These are phyloP conservation scores for Xylaria intraflava DNA, from an alignment of 495 filamentous ascomycete genomes.

Conservation along the genomic window DNA sequence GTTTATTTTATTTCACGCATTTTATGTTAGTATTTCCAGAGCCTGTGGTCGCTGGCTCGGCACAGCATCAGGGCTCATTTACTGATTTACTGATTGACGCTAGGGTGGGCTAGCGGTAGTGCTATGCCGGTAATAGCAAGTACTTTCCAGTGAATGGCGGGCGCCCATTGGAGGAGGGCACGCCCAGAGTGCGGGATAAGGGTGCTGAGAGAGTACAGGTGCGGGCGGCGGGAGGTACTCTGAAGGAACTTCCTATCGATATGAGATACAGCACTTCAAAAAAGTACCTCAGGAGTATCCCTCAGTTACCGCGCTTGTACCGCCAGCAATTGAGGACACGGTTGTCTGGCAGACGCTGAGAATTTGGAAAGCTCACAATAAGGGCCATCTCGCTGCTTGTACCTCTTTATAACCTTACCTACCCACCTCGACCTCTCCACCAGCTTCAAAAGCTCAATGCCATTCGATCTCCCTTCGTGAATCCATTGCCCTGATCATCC, in stretches of 20 bases:
- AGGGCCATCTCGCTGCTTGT: background rate
- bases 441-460: background rate
- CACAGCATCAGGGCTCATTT: too few species aligned
- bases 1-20: too few species aligned
- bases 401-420: background rate
- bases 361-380: background rate
- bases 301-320: too few species aligned
- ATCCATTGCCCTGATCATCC: background rate
- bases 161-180: background rate
- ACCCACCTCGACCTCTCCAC: background rate
- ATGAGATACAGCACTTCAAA: too few species aligned
- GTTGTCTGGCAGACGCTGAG: slow-evolving; percentile 24
- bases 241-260: too few species aligned
- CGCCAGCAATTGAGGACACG: slow-evolving; percentile 28
- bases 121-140: slow-evolving; percentile 8
- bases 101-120: background rate
- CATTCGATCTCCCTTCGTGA: background rate
- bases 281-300: too few species aligned
- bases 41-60: too few species aligned
- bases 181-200: background rate
- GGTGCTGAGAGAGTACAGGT: too few species aligned
- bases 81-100: background rate
- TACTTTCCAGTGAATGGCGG: slow-evolving; percentile 12
- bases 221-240: too few species aligned
- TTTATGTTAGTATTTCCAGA: too few species aligned